Base-by-base conservation (phyloP, 129 eudicot genomes). In the Arctium minus region DNA sequence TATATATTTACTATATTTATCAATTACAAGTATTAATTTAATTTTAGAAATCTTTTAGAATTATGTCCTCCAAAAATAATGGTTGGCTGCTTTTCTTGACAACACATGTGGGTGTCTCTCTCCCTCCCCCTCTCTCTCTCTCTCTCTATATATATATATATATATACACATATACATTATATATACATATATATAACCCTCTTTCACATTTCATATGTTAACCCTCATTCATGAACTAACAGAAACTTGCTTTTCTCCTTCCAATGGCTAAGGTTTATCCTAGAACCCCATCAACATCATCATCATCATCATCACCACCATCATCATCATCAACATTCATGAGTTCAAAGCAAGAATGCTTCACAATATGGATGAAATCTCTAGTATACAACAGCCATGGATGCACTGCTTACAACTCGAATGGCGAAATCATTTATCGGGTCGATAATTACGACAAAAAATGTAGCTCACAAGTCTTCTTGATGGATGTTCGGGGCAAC, bases 341-440 rank as follows among this genome's bases (percentile, higher is more conserved):
- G 44, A 75, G 81, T 78, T 75, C 77, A 67, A 72, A 81, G 33
- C 86, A 48, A 81, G 86, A 84, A 80, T 83, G 69, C 50, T 91
- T 83, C 72, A 93, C 96, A 2, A 80, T 93, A 78, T 93, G 97
- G 97, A 88, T 93, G 97, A 93, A 93, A 76, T 93, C 97, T 56
- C 90, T 93, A 12, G 90, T 93, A 15, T 79, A 87, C 79, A 89
- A 91, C 32, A 89, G 97, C 62, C 87, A 91, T 75, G 97, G 97
- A 15, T 93, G 88, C 91, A 91, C 96, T 33, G 91, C 91, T 8
- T 91, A 88, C 81, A 84, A 89, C 78, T 91, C 98, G 0, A 84
- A 72, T 13, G 98, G 98, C 0, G 88, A 91, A 72, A 80, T 93
- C 35, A 90, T 79, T 73, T 93, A 88, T 75, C 92, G 98, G 1